Evolutionary conservation across 768 basidiomycete genomes (phyloP).

Genomic region (Tylopilus cervinicoccineus): DNA sequence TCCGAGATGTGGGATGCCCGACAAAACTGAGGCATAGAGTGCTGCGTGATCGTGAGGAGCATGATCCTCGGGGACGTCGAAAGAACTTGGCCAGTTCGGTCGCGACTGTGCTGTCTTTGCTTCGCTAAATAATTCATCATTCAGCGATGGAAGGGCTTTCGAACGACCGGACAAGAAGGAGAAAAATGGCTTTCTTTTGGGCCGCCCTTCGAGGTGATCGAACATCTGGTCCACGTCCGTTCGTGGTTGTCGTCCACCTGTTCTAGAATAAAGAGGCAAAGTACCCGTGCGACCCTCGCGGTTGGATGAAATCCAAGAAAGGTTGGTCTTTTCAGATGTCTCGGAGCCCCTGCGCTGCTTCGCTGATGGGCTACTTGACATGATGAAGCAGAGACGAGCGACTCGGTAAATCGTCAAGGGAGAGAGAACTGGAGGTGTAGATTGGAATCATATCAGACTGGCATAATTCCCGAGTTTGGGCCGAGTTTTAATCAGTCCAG

Average conservation of each 20-base stretch:
- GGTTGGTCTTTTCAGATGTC: background rate
- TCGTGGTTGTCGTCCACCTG: background rate
- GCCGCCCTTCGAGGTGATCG: constrained; percentile 2
- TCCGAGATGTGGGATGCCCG: background rate
- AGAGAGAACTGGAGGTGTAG: background rate
- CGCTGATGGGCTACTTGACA: constrained; percentile 10
- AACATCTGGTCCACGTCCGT: background rate
- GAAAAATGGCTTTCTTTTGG: constrained; percentile 10
- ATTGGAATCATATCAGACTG: background rate
- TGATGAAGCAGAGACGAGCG: background rate
- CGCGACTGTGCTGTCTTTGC: constrained; percentile 23
- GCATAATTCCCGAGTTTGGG: background rate
- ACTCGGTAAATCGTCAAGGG: background rate
- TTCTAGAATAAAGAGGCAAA: background rate
- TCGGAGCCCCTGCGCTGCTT: constrained; percentile 7
- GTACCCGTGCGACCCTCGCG: background rate
- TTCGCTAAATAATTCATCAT: constrained; percentile 23
- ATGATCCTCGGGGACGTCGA: constrained; percentile 19
- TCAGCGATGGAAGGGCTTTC: constrained; percentile 13
- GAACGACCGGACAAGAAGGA: constrained; percentile 15
- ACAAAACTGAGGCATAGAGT: constrained; percentile 2
- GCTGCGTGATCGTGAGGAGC: constrained; percentile 15
- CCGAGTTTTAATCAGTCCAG: constrained; percentile 18
- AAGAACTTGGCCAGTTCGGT: constrained; percentile 22
- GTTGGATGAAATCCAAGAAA: background rate